phyloP scores from a whole-genome alignment of 345 rosid species.

The Eucalyptus erythrocorys region DNA sequence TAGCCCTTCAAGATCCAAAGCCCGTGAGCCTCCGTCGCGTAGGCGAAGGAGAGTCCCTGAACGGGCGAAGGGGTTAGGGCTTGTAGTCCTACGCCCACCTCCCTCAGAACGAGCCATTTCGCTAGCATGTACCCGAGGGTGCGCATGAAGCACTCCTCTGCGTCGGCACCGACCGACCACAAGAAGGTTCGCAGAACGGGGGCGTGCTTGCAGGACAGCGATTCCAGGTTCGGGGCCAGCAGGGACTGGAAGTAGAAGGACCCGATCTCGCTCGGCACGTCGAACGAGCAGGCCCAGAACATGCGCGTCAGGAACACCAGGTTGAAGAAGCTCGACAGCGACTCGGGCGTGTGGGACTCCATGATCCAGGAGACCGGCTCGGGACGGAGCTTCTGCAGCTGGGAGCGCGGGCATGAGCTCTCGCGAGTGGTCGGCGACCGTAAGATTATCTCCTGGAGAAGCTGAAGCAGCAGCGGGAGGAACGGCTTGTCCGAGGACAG shows the following conservation, averaged over 20 bases:
- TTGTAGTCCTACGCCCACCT: constrained; percentile 51
- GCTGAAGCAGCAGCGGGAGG: constrained; percentile 66
- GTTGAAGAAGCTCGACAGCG: constrained; percentile 62
- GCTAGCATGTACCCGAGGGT: constrained; percentile 60
- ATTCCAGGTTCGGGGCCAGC: constrained; percentile 46
- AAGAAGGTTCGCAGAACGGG: constrained; percentile 62
- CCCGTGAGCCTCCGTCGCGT: constrained; percentile 72
- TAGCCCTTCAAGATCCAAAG: constrained; percentile 70
- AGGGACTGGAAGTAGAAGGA: constrained; percentile 53
- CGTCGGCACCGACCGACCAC: constrained; percentile 50
- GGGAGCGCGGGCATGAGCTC: constrained; percentile 48
- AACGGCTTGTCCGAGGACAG: constrained; percentile 63
- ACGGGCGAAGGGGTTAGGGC: constrained; percentile 11
- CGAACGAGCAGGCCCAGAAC: constrained; percentile 62
- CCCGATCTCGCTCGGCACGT: constrained; percentile 64
- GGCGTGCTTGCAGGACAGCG: constrained; percentile 18
- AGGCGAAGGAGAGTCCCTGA: constrained; percentile 36
- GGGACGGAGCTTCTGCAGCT: constrained; percentile 45
- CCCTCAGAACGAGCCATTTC: constrained; percentile 68
- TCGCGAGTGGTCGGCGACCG: constrained; percentile 37
- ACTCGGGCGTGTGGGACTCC: constrained; percentile 71
- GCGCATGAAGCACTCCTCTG: constrained; percentile 65
- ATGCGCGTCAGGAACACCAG: constrained; percentile 53
- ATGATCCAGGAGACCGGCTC: constrained; percentile 71
- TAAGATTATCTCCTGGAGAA: constrained; percentile 54